These are phyloP conservation scores for Xylaria arbuscula DNA, from an alignment of 2,329 filamentous ascomycete genomes.

Conservation along the genomic window DNA sequence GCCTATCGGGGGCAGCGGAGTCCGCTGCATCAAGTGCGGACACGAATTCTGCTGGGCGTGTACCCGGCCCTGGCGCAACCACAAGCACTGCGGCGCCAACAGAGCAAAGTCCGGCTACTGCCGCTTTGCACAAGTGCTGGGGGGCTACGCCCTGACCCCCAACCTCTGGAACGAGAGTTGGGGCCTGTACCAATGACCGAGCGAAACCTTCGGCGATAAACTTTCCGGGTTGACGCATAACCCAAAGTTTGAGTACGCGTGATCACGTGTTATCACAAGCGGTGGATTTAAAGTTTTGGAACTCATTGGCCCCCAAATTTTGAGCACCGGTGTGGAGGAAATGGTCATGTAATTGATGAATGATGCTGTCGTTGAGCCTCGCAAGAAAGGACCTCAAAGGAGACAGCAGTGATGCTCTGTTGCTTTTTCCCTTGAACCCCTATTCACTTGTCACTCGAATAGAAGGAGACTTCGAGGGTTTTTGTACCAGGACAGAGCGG, in stretches of 20 bases:
- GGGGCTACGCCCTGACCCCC: background rate
- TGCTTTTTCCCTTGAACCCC: slow-evolving; percentile 6
- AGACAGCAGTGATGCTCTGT: slow-evolving; percentile 11
- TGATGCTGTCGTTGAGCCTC: background rate
- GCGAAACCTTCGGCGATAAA: too few relatives aligned
- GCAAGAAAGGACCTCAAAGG: background rate
- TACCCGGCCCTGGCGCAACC: background rate
- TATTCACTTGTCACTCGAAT: background rate
- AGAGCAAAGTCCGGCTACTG: background rate
- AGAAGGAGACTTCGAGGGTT: slow-evolving; percentile 6
- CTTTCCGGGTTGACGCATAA: too few relatives aligned
- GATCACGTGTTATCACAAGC: background rate
- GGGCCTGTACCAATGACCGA: too few relatives aligned
- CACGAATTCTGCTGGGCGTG: slow-evolving; percentile 18
- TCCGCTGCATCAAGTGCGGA: background rate
- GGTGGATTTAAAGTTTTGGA: background rate
- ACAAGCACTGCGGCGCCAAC: background rate
- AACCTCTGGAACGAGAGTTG: background rate
- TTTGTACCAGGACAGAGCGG: slow-evolving; percentile 15
- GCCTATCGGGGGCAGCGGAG: background rate
- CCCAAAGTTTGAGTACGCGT: too few relatives aligned
- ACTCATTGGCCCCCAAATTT: background rate
- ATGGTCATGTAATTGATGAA: background rate
- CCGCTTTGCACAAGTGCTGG: background rate
- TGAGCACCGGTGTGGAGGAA: background rate